Base-by-base conservation (phyloP, 257 asterid genomes). In the Nicotiana attenuata region DNA sequence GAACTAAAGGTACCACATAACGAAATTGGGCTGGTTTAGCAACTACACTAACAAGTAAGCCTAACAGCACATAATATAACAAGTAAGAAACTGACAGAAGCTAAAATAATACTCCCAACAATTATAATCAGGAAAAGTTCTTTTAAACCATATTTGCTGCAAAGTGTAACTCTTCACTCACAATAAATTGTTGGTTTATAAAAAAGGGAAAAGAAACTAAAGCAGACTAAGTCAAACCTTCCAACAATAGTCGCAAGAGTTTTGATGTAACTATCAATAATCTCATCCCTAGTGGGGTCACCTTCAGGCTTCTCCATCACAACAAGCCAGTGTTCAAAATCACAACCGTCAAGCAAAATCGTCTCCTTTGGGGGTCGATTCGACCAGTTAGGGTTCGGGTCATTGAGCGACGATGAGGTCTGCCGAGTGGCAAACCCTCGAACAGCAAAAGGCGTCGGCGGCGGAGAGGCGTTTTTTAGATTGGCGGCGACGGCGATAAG, bases 341-440 rank as follows among this genome's bases (percentile, higher is more conserved):
- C 82, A 19, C 82, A 80, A 14, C 82, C 77, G 10, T 50, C 76
- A 0, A 65, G 77, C 78, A 65, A 65, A 28, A 96, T 94, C 17
- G 98, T 94, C 92, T 96, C 98, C 84, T 93, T 94, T 0, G 98
- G 99, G 10, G 98, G 99, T 0, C 99, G 92, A 69, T 93, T 94
- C 26, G 98, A 89, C 94, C 94, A 94, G 83, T 96, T 96, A 55
- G 98, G 98, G 87, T 93, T 94, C 31, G 95, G 97, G 65, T 96
- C 97, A 55, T 79, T 93, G 52, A 94, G 90, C 0, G 98, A 96
- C 0, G 97, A 87, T 20, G 92, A 59, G 15, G 94, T 92, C 76
- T 83, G 92, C 0, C 93, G 90, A 55, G 97, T 88, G 5, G 99
- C 81, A 33, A 94, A 87, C 15, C 95, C 90, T 68, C 97, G 83